A percentile compares a stretch with the other conserved stretches of the same genome.
phyloP scores from a whole-genome alignment of 176 grass and related monocot species.

The Phoenix roebelenii region DNA sequence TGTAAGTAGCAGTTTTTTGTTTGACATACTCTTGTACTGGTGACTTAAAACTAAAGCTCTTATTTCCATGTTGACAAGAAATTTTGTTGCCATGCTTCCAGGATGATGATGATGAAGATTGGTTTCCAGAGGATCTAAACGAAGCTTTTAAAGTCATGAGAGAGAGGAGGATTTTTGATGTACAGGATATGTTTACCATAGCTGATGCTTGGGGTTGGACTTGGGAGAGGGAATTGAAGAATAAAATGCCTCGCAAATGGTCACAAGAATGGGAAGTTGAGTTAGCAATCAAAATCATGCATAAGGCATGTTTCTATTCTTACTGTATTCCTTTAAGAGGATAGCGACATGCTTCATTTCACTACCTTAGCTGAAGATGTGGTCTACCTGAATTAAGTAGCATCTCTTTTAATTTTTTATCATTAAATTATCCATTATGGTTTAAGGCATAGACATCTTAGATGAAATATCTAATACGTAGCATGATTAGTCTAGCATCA shows the following conservation, averaged over 20 bases:
- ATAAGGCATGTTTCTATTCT: conserved; percentile 49
- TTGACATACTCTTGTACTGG: not conserved
- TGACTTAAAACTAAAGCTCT: not conserved
- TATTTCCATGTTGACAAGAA: not conserved
- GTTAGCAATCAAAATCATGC: conserved; percentile 85
- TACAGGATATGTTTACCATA: conserved; percentile 83
- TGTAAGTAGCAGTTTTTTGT: too few relatives aligned
- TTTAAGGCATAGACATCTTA: too few relatives aligned
- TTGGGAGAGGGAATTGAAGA: conserved; percentile 86
- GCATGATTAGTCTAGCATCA: too few relatives aligned
- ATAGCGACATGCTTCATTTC: not conserved
- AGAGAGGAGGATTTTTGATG: conserved; percentile 57
- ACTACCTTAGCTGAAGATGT: too few relatives aligned
- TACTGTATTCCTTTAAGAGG: not conserved
- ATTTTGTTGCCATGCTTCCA: conserved; percentile 9
- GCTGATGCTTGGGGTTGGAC: conserved; percentile 97
- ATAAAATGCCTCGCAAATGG: conserved; percentile 80
- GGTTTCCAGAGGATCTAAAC: conserved; percentile 78
- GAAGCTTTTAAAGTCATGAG: conserved; percentile 92
- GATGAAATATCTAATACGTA: too few relatives aligned
- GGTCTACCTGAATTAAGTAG: too few relatives aligned
- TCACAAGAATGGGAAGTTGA: conserved; percentile 99
- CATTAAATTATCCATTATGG: too few relatives aligned
- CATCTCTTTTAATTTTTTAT: too few relatives aligned
- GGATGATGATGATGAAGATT: conserved; percentile 85